Conservation (phyloP, 2,329 filamentous ascomycete species). For the Ophidiomyces ophidiicola region DNA sequence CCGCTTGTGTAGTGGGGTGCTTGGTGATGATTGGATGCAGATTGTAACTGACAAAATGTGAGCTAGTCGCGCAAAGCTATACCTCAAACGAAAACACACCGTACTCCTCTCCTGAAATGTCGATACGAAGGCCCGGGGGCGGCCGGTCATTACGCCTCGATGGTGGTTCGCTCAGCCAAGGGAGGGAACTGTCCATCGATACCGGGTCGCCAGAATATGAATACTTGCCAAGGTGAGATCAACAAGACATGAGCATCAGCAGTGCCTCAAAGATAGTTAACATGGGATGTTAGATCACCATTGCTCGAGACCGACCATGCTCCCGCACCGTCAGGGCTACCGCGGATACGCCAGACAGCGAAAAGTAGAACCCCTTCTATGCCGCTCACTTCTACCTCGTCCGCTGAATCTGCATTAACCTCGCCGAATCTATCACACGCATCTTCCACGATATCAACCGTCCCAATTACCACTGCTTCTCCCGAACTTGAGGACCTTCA, state of each 20-base stretch:
- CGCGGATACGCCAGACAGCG: slow-evolving; percentile 83
- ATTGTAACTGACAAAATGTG: slow-evolving; percentile 5
- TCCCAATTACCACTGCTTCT: slow-evolving; percentile 54
- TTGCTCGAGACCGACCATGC: slow-evolving; percentile 84
- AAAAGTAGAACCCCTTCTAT: slow-evolving; percentile 53
- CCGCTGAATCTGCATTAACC: slow-evolving; percentile 52
- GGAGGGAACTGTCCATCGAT: slow-evolving; percentile 67
- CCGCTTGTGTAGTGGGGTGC: not conserved
- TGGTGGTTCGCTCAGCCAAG: slow-evolving; percentile 47
- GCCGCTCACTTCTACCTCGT: slow-evolving; percentile 49
- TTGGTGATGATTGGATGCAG: too few relatives aligned
- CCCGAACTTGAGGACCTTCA: slow-evolving; percentile 73
- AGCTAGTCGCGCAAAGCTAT: slow-evolving; percentile 3
- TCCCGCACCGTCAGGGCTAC: slow-evolving; percentile 70
- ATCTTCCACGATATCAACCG: slow-evolving; percentile 41
- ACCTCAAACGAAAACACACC: slow-evolving; percentile 1
- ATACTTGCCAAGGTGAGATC: slow-evolving; percentile 55
- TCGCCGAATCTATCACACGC: slow-evolving; percentile 55
- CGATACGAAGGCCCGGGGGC: not conserved
- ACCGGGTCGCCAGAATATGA: slow-evolving; percentile 57
- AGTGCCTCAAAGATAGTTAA: slow-evolving; percentile 8
- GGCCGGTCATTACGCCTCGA: slow-evolving; percentile 27
- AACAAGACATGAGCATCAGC: slow-evolving; percentile 3
- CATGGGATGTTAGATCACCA: slow-evolving; percentile 49
- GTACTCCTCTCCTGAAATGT: slow-evolving; percentile 1